These are phyloP conservation scores for Calonectria leucothoes DNA, from an alignment of 2,329 filamentous ascomycete species.

Conservation along the genomic window DNA sequence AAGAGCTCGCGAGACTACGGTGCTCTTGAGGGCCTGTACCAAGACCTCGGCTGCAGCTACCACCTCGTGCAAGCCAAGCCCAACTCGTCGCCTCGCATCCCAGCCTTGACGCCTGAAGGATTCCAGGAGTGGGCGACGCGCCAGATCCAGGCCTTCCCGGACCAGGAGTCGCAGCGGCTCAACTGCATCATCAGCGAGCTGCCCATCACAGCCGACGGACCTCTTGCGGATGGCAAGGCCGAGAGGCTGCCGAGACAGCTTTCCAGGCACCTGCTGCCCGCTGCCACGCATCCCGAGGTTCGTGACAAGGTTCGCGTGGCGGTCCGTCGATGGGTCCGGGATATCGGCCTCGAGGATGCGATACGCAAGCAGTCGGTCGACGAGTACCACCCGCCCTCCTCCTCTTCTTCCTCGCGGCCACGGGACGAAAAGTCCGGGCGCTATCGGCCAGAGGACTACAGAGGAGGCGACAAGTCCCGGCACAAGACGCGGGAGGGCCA, in stretches of 20 bases:
- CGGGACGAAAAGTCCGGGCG: slow-evolving; percentile 32
- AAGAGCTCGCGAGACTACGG: slow-evolving; percentile 37
- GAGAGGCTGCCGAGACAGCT: slow-evolving; percentile 85
- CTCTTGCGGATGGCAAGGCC: slow-evolving; percentile 72
- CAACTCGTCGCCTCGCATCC: slow-evolving; percentile 67
- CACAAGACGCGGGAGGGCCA: slow-evolving; percentile 28
- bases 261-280: slow-evolving; percentile 78
- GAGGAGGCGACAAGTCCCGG: slow-evolving; percentile 29
- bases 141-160: slow-evolving; percentile 80
- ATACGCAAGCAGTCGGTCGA: slow-evolving; percentile 27
- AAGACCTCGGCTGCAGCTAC: slow-evolving; percentile 67
- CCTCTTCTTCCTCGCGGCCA: slow-evolving; percentile 11
- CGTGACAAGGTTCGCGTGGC: slow-evolving; percentile 71
- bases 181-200: slow-evolving; percentile 75
- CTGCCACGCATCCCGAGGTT: slow-evolving; percentile 64
- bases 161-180: slow-evolving; percentile 78
- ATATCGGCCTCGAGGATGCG: slow-evolving; percentile 32
- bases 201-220: slow-evolving; percentile 68
- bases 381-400: slow-evolving; percentile 28
- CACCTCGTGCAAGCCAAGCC: slow-evolving; percentile 70
- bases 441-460: slow-evolving; percentile 32
- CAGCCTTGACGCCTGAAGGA: slow-evolving; percentile 74
- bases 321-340: slow-evolving; percentile 58
- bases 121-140: slow-evolving; percentile 79
- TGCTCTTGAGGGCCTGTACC: slow-evolving; percentile 62